Conservation (phyloP, 805 yeast species). For the Candida arabinofermentans region DNA sequence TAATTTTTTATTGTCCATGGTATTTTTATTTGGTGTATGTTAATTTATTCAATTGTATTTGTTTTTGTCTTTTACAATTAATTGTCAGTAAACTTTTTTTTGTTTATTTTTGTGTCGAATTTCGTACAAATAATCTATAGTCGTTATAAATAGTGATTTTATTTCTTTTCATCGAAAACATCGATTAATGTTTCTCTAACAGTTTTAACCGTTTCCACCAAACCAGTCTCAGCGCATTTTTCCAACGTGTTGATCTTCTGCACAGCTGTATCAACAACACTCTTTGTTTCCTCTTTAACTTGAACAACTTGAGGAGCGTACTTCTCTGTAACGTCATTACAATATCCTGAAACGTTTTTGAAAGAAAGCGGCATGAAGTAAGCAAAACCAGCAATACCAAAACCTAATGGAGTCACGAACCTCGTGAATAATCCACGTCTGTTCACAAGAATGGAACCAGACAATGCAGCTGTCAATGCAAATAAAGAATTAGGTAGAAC, state of each 20-base stretch:
- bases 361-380: conserved; percentile 49
- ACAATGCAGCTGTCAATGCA: conserved; percentile 50
- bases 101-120: background rate
- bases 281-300: conserved; percentile 14
- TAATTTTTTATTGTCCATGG: background rate
- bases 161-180: background rate
- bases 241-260: conserved; percentile 1
- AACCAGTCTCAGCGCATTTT: background rate
- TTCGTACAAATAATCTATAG: background rate
- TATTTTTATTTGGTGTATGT: too few relatives aligned
- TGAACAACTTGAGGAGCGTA: conserved; percentile 35
- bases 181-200: conserved; percentile 2
- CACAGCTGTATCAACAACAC: background rate
- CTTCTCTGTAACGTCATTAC: conserved; percentile 30
- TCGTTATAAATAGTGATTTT: background rate
- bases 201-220: background rate
- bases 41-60: background rate
- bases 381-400: conserved; percentile 44
- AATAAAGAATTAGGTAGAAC: conserved; percentile 52
- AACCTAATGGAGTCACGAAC: conserved; percentile 45
- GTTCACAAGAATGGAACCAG: conserved; percentile 52
- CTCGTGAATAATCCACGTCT: conserved; percentile 46
- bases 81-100: background rate
- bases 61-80: background rate
- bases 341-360: conserved; percentile 26